These are phyloP conservation scores for Ascochyta clinopodiicola DNA, from an alignment of 2,329 filamentous ascomycete species.

Conservation along the genomic window DNA sequence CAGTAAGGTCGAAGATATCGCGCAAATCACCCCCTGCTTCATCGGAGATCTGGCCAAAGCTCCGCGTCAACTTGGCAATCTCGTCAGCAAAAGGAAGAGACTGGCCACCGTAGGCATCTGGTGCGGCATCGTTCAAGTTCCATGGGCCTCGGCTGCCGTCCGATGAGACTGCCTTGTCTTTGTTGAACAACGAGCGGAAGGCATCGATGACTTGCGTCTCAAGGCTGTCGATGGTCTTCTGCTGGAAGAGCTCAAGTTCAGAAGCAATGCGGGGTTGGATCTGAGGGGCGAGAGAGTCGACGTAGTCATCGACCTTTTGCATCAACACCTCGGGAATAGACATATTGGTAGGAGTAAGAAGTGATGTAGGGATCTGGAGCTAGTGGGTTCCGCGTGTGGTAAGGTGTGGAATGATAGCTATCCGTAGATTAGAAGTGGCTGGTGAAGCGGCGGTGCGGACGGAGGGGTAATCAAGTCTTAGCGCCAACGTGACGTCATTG, in stretches of 20 bases:
- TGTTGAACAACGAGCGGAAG: constrained; percentile 37
- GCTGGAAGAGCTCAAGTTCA: constrained; percentile 39
- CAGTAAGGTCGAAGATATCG: constrained; percentile 38
- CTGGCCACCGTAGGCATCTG: constrained; percentile 38
- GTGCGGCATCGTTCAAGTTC: constrained; percentile 35
- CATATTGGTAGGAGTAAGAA: constrained; percentile 12
- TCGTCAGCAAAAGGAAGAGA: constrained; percentile 41
- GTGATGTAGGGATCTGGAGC: not conserved
- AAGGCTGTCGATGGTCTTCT: constrained; percentile 42
- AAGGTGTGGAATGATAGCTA: constrained; percentile 5
- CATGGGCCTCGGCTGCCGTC: constrained; percentile 27
- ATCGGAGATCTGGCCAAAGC: constrained; percentile 37
- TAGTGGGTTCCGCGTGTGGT: constrained; percentile 11
- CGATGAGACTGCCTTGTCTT: constrained; percentile 23
- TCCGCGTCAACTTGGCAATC: constrained; percentile 37
- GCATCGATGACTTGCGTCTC: constrained; percentile 40
- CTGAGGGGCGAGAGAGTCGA: constrained; percentile 40
- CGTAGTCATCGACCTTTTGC: constrained; percentile 40
- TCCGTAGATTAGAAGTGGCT: constrained; percentile 3
- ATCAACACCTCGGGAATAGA: constrained; percentile 34
- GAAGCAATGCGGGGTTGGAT: constrained; percentile 41
- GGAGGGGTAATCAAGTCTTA: not conserved
- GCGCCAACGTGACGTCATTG: not conserved
- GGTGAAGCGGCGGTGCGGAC: constrained; percentile 12
- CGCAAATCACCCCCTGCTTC: constrained; percentile 37